Base-by-base conservation (phyloP, 768 basidiomycete genomes). In the Amanita rubescens region DNA sequence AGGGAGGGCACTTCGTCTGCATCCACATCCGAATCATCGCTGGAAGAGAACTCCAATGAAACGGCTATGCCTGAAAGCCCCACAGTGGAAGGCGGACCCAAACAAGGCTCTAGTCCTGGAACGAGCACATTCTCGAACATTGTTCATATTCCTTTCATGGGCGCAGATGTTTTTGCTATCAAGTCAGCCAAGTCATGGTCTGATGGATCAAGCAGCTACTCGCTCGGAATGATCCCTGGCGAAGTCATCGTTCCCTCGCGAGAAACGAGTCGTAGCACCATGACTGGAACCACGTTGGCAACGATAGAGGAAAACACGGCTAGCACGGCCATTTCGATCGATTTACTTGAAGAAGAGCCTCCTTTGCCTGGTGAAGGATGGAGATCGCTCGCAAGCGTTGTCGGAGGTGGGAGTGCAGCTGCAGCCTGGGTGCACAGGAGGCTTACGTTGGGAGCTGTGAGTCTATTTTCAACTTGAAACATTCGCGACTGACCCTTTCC, bases 261-360 rank as follows among this genome's bases (percentile, higher is more conserved):
- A 17, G 44, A 46, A 15, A 46, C 52, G 34, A 53, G 32, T 12
- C 30, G 43, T 9, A 43, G 33, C 7, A 53, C n/a, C 20, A 45
- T 53, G 22, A 53, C 43, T 7, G 52, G 52, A 15, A 53, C 52
- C 10, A 53, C 43, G 14, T 27, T 53, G 33, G 52, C 52, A 8
- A 33, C 48, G 17, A 49, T 25, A 15, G 52, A 24, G 20, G 42
- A 45, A 67, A 46, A 74, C 66, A 57, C 64, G 37, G 27, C 19
- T 59, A 50, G 62, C 55, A 49, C 65, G 35, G 67, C 57, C 2
- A 68, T 82, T 51, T 67, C 74, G 3, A 75, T 82, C 17, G 84
- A 88, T 61, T 62, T 86, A 5, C 68, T 87, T 14, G 87, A 90
- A 56, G 83, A 87, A 32, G 82, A 75, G 20, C 87, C 87, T 7